Conservation (phyloP, 148 eudicot genomes). For the Cornus controversa region DNA sequence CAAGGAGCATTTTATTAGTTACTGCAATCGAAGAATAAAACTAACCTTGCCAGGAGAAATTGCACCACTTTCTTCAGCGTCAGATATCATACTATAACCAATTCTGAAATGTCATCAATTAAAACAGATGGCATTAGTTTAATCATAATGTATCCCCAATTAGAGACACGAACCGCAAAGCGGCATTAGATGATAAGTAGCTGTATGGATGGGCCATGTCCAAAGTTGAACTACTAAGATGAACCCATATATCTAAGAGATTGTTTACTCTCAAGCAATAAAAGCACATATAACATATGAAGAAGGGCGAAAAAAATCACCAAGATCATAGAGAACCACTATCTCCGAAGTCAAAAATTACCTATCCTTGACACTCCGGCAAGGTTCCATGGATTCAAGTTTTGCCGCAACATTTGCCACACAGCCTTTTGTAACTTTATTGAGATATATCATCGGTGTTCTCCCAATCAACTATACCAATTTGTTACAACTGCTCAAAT, state of each 20-base stretch:
- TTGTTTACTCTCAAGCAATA: neutral
- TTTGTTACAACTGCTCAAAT: conserved; percentile 18
- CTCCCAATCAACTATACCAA: conserved; percentile 63
- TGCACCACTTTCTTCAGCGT: conserved; percentile 72
- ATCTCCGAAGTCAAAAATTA: conserved; percentile 16
- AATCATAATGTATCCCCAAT: neutral
- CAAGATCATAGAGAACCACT: neutral
- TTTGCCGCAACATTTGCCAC: conserved; percentile 74
- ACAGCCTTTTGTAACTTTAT: conserved; percentile 63
- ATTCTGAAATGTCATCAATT: conserved; percentile 37
- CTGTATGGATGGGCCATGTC: neutral
- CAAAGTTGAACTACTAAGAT: no score
- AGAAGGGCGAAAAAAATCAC: neutral
- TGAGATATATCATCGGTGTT: conserved; percentile 82
- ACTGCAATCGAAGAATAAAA: conserved; percentile 3
- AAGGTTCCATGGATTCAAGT: conserved; percentile 77
- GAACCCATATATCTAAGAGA: neutral
- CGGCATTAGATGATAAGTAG: neutral
- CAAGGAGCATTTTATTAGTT: neutral
- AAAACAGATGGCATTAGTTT: conserved; percentile 1
- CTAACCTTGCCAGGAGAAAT: conserved; percentile 63
- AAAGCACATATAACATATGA: neutral
- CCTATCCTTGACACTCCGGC: conserved; percentile 79
- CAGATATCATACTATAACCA: conserved; percentile 60
- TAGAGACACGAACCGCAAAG: neutral